Evolutionary conservation across 1,284 basidiomycete species (phyloP).

Genomic region (Cystobasidium slooffiae): DNA sequence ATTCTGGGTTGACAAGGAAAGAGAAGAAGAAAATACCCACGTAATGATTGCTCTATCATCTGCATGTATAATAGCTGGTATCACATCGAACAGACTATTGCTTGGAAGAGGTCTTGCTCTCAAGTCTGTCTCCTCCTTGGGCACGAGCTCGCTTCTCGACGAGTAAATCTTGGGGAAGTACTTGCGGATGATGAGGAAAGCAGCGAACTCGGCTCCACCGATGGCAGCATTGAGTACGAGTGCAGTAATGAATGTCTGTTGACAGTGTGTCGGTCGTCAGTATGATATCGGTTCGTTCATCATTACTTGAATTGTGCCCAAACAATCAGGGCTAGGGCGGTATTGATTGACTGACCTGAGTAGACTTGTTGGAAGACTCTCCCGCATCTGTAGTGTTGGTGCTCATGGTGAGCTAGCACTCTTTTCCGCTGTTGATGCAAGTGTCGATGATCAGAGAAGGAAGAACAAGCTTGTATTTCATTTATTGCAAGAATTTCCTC

Average conservation of each 20-base stretch:
- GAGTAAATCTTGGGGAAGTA: slow-evolving; percentile 29
- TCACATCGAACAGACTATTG: slow-evolving; percentile 57
- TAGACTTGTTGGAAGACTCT: slow-evolving; percentile 20
- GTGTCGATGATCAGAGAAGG: no score
- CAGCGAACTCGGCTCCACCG: slow-evolving; percentile 53
- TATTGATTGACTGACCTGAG: slow-evolving; percentile 6
- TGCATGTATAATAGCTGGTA: slow-evolving; percentile 56
- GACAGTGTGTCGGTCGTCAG: neutral
- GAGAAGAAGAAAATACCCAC: neutral
- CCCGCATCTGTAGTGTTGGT: slow-evolving; percentile 14
- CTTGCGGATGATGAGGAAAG: slow-evolving; percentile 56
- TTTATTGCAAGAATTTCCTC: no score
- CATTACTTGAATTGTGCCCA: neutral
- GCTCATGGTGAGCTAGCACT: slow-evolving; percentile 1
- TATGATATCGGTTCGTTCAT: slow-evolving; percentile 7
- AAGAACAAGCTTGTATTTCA: no score
- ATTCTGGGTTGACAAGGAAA: neutral
- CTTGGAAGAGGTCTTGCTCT: slow-evolving; percentile 2
- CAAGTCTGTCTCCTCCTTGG: slow-evolving; percentile 12
- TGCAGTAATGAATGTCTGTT: slow-evolving; percentile 51
- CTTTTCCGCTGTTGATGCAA: neutral
- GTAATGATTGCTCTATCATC: slow-evolving; percentile 47
- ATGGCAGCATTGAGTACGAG: slow-evolving; percentile 54
- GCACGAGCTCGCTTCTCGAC: slow-evolving; percentile 18
- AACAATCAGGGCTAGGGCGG: neutral